Conservation (phyloP, 176 grass and related monocot species). For the Cenchrus americanus region DNA sequence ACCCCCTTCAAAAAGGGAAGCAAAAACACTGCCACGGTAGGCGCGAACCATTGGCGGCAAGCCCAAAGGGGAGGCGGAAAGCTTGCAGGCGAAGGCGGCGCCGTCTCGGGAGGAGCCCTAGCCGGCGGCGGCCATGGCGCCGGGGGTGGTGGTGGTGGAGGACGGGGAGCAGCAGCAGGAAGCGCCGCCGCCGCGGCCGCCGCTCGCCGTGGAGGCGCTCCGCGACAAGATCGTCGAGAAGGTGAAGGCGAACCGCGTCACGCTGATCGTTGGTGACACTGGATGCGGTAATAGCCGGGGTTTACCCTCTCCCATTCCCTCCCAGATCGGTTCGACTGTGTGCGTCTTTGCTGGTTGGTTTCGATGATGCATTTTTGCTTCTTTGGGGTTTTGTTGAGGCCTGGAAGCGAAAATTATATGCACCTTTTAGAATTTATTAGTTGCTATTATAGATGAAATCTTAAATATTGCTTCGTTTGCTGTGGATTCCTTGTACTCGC, state of each 20-base stretch:
- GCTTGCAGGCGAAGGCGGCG: constrained; percentile 36
- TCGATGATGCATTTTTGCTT: not conserved
- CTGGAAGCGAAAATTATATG: not conserved
- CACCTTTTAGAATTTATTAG: not conserved
- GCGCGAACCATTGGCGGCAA: constrained; percentile 16
- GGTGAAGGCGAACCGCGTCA: constrained; percentile 83
- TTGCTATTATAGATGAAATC: not conserved
- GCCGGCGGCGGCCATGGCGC: constrained; percentile 35
- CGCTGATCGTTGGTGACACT: constrained; percentile 82
- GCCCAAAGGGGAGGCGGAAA: not conserved
- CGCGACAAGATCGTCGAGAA: constrained; percentile 90
- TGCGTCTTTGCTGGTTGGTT: not conserved
- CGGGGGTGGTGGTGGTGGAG: not conserved
- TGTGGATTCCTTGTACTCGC: not conserved
- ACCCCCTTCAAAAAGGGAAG: constrained; percentile 33
- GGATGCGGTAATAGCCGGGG: constrained; percentile 65
- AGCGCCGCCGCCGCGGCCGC: constrained; percentile 20
- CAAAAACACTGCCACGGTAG: constrained; percentile 18
- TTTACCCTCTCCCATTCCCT: not conserved
- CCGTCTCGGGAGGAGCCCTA: not conserved
- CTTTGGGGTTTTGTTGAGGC: constrained; percentile 38
- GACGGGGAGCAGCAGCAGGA: not conserved
- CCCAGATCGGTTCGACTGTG: not conserved
- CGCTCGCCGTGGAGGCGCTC: constrained; percentile 67
- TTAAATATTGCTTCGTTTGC: not conserved